These are phyloP conservation scores for Epichloe baconii DNA, from an alignment of 2,329 filamentous ascomycete genomes.

Conservation along the genomic window DNA sequence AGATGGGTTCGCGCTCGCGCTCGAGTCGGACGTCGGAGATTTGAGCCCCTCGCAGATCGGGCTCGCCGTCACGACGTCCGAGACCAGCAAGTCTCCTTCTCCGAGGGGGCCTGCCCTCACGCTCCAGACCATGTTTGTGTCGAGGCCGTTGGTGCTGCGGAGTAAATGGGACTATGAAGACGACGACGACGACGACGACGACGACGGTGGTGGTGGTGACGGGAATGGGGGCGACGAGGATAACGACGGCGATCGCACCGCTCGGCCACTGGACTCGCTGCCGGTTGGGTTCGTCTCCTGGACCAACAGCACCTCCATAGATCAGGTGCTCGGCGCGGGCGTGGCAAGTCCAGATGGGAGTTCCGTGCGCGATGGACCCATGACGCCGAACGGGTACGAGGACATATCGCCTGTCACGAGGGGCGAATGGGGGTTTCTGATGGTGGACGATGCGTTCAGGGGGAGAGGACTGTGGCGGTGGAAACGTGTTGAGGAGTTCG, in stretches of 20 bases:
- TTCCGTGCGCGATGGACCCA: slow-evolving; percentile 27
- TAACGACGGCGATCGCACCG: slow-evolving; percentile 25
- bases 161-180: slow-evolving; percentile 2
- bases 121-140: slow-evolving; percentile 30
- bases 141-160: slow-evolving; percentile 1
- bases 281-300: slow-evolving; percentile 17
- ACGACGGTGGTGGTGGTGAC: neutral
- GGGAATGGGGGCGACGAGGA: slow-evolving; percentile 15
- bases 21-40: slow-evolving; percentile 12
- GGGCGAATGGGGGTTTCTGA: slow-evolving; percentile 50
- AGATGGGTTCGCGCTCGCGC: slow-evolving; percentile 9
- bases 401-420: slow-evolving; percentile 50
- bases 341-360: slow-evolving; percentile 11
- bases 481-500: slow-evolving; percentile 31
- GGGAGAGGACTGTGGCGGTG: slow-evolving; percentile 34
- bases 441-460: slow-evolving; percentile 33
- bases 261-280: slow-evolving; percentile 20
- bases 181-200: neutral
- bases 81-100: slow-evolving; percentile 11
- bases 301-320: slow-evolving; percentile 25
- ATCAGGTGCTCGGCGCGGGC: slow-evolving; percentile 26
- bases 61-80: slow-evolving; percentile 14
- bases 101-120: slow-evolving; percentile 19
- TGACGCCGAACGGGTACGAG: slow-evolving; percentile 46
- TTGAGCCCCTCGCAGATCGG: slow-evolving; percentile 8